These are phyloP conservation scores for Lactarius sp. DNA, from an alignment of 768 basidiomycete genomes.

Conservation along the genomic window DNA sequence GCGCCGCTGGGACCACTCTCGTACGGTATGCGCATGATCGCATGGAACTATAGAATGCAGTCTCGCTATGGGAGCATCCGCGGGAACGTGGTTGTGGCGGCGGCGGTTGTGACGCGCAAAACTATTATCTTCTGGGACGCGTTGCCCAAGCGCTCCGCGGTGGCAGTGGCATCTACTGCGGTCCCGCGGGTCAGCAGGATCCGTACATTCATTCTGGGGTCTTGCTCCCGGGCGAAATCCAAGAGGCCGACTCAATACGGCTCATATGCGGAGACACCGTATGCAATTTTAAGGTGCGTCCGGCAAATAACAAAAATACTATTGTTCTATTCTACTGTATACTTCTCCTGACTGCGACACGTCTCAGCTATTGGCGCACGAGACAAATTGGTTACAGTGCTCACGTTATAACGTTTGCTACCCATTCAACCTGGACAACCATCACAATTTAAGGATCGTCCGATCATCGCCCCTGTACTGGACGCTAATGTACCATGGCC, in stretches of 20 bases:
- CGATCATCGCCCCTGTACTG: not conserved
- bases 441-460: not conserved
- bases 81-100: too few relatives aligned
- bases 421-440: not conserved
- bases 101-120: too few relatives aligned
- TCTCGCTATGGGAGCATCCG: too few relatives aligned
- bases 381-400: not conserved
- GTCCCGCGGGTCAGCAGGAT: not conserved
- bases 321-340: not conserved
- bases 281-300: conserved; percentile 1
- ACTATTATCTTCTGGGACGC: too few relatives aligned
- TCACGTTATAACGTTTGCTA: not conserved
- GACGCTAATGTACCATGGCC: conserved; percentile 15
- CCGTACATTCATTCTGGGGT: not conserved
- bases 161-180: not conserved
- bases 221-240: not conserved
- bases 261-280: too few relatives aligned
- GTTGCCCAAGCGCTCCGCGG: too few relatives aligned
- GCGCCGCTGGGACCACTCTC: conserved; percentile 5
- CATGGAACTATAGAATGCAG: not conserved
- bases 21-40: not conserved
- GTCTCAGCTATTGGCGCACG: not conserved
- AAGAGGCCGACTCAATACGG: not conserved
- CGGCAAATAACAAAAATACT: too few relatives aligned
- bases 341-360: not conserved